A percentile compares a stretch with the other conserved stretches of the same genome.
Evolutionary conservation across 2,329 filamentous ascomycete species (phyloP).

Genomic region (Aspergillus japonicus): DNA sequence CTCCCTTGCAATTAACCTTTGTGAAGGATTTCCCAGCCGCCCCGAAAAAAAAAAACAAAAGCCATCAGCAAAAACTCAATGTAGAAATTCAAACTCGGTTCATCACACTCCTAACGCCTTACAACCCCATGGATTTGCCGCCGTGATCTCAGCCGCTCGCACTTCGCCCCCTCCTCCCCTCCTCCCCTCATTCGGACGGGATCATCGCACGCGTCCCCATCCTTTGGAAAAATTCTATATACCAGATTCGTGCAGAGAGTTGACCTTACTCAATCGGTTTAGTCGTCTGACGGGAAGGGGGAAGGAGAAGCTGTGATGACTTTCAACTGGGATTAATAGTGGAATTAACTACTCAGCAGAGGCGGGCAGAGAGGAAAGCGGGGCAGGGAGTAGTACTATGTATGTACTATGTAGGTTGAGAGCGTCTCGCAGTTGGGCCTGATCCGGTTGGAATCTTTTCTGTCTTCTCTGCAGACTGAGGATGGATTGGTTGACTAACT

Average conservation of each 20-base stretch:
- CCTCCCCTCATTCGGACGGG: not conserved
- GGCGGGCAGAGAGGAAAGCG: not conserved
- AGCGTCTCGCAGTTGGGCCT: not conserved
- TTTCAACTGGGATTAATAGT: too few relatives aligned
- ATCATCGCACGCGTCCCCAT: not conserved
- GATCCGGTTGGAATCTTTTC: not conserved
- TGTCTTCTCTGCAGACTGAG: not conserved
- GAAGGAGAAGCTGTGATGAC: too few relatives aligned
- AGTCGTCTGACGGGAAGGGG: too few relatives aligned
- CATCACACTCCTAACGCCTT: conserved; percentile 13
- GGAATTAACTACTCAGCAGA: not conserved
- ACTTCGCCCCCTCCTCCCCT: not conserved
- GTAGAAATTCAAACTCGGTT: conserved; percentile 2
- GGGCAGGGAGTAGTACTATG: too few relatives aligned
- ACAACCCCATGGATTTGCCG: conserved; percentile 13
- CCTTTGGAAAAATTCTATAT: too few relatives aligned
- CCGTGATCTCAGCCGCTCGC: conserved; percentile 15
- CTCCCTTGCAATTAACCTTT: not conserved
- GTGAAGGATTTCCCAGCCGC: not conserved
- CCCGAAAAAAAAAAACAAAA: not conserved
- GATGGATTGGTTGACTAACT: too few relatives aligned
- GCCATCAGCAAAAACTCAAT: conserved; percentile 15
- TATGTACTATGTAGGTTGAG: too few relatives aligned
- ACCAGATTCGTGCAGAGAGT: too few relatives aligned
- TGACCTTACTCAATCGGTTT: too few relatives aligned